Conservation (phyloP, 1,139 yeast species). For the Geotrichum candidum region DNA sequence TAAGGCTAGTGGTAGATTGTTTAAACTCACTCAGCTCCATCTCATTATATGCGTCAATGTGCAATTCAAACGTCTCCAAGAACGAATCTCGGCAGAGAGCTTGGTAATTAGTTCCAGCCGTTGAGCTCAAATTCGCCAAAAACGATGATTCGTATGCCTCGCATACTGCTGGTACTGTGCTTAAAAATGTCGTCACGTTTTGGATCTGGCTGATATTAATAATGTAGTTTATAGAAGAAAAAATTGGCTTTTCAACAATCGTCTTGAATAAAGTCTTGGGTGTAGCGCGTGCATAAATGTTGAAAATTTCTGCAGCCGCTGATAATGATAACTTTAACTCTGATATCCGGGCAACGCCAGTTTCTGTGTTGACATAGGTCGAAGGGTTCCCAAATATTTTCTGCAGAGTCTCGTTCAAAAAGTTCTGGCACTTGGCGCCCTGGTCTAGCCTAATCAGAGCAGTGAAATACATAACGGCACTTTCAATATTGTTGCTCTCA, state of each 20-base stretch:
- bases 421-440: neutral
- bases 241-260: neutral
- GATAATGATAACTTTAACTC: neutral
- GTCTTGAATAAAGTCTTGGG: neutral
- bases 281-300: neutral
- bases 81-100: neutral
- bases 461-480: neutral
- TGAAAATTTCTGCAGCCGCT: neutral
- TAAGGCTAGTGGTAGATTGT: too few relatives aligned
- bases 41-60: conserved; percentile 4
- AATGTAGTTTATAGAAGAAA: neutral
- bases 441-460: neutral
- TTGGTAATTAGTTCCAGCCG: neutral
- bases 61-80: conserved; percentile 3
- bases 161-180: neutral
- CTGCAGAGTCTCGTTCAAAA: neutral
- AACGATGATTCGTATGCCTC: neutral
- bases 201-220: neutral
- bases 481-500: neutral
- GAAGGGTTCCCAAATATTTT: neutral
- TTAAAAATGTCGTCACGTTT: neutral
- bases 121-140: neutral
- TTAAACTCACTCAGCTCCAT: neutral
- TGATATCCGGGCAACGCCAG: neutral
- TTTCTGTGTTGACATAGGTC: neutral